These are phyloP conservation scores for Alternaria metachromatica DNA, from an alignment of 2,329 filamentous ascomycete genomes.

Conservation along the genomic window DNA sequence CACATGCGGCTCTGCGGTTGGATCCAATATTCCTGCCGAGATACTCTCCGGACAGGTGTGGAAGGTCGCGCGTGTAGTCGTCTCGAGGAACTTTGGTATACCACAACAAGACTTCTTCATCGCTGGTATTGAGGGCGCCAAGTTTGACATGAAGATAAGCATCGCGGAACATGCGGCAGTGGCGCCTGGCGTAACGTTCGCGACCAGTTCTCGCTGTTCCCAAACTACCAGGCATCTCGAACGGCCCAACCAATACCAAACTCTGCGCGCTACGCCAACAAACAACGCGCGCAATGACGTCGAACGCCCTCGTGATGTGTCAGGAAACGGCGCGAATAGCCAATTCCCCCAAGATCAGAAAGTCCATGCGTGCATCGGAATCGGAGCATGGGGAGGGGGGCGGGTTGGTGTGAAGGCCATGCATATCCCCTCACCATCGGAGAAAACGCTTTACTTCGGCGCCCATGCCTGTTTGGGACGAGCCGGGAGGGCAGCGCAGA, in stretches of 20 bases:
- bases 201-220: not conserved
- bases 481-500: not conserved
- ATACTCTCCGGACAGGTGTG: conserved; percentile 6
- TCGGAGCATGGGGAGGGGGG: conserved; percentile 4
- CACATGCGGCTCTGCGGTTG: conserved; percentile 37
- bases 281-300: conserved; percentile 5
- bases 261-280: not conserved
- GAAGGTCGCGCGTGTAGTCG: conserved; percentile 2
- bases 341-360: not conserved
- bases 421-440: not conserved
- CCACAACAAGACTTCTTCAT: not conserved
- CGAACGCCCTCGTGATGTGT: not conserved
- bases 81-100: not conserved
- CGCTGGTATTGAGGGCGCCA: not conserved
- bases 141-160: conserved; percentile 1
- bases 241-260: not conserved
- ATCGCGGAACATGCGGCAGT: conserved; percentile 5
- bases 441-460: conserved; percentile 1
- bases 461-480: conserved; percentile 7
- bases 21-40: conserved; percentile 23
- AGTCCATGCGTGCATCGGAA: conserved; percentile 5
- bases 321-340: conserved; percentile 9
- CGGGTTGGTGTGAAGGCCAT: conserved; percentile 1
- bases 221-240: conserved; percentile 1
- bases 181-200: conserved; percentile 3